Base-by-base conservation (phyloP, 1,284 basidiomycete genomes). In the Ceratobasidium papillatum region DNA sequence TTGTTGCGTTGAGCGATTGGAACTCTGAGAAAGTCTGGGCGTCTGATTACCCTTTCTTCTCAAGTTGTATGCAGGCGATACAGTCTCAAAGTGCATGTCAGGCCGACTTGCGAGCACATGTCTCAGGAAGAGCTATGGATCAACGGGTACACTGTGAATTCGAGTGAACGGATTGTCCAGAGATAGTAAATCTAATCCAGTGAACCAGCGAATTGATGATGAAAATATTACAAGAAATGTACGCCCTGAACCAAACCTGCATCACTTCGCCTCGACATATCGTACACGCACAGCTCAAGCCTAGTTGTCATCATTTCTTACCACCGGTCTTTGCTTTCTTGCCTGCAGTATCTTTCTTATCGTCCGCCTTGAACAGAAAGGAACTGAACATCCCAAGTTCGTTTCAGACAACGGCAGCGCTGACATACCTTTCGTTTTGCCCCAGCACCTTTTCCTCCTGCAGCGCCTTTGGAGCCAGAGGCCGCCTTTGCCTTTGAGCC, bases 361-460 rank as follows among this genome's bases (percentile, higher is more conserved):
- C 79, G 38, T 79, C 80, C 5, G 69, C 80, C 77, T 80, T 32
- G 19, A 38, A 25, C 27, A 27, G 34, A 38, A 30, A 25, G n/a
- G 25, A 38, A 11, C 56, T 41, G n/a, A 54, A 14, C 17, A 17
- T 8, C 14, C 3, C 11, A 8, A 9, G 9, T 47, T 47, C 9
- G 41, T 49, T 27, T 14, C 22, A 25, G 8, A 51, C 8, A 62
- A 34, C 34, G 32, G 3, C 47, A 38, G 22, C 17, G 41, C 34
- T 32, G 19, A 69, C 84, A n/a, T 47, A 90, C 90, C 85, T 92
- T 94, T 47, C 92, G 88, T 80, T 94, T 94, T 22, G 84, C 85
- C 1, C 65, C 65, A 56, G 65, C 65, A 14, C 87, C 87, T 76
- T 86, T 87, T 51, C 59, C 38, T 61, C 77, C 11, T 45, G 72